A percentile compares a stretch with the other conserved stretches of the same genome.
These are phyloP conservation scores for Heritiera fomes DNA, from an alignment of 345 rosid genomes.

Conservation along the genomic window DNA sequence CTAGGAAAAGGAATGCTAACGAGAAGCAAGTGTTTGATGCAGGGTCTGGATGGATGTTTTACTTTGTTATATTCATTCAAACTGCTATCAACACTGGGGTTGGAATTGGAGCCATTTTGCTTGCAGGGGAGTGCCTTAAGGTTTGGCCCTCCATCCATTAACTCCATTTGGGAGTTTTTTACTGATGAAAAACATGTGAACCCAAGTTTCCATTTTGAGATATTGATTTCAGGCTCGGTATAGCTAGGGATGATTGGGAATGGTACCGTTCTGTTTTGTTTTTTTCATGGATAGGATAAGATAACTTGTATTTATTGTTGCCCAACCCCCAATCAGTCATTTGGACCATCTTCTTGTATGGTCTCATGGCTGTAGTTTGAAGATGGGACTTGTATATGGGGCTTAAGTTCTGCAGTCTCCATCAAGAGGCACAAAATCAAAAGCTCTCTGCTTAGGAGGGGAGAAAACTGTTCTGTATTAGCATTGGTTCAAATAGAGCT, in stretches of 20 bases:
- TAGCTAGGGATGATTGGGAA: background rate
- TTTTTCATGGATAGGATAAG: conserved; percentile 12
- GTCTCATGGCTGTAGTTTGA: background rate
- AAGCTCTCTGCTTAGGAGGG: background rate
- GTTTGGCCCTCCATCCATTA: conserved; percentile 33
- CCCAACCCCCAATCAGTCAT: too few relatives aligned
- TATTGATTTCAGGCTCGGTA: background rate
- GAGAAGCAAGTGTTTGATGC: conserved; percentile 2
- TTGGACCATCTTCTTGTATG: background rate
- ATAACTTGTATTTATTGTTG: background rate
- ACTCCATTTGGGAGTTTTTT: too few relatives aligned
- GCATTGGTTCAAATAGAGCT: background rate
- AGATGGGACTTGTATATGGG: background rate
- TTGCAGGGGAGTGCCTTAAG: conserved; percentile 85
- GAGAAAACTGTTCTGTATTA: background rate
- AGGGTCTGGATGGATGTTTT: conserved; percentile 99
- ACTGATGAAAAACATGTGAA: background rate
- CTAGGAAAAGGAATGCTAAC: background rate
- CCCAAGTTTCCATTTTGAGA: background rate
- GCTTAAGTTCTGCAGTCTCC: background rate
- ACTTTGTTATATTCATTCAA: conserved; percentile 84
- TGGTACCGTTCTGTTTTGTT: background rate
- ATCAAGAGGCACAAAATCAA: background rate
- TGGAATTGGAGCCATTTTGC: conserved; percentile 82
- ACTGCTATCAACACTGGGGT: conserved; percentile 90